Percentiles rank a stretch among this genome's conserved stretches.
These are phyloP conservation scores for Prunus campanulata DNA, from an alignment of 306 rosid species.

Conservation along the genomic window DNA sequence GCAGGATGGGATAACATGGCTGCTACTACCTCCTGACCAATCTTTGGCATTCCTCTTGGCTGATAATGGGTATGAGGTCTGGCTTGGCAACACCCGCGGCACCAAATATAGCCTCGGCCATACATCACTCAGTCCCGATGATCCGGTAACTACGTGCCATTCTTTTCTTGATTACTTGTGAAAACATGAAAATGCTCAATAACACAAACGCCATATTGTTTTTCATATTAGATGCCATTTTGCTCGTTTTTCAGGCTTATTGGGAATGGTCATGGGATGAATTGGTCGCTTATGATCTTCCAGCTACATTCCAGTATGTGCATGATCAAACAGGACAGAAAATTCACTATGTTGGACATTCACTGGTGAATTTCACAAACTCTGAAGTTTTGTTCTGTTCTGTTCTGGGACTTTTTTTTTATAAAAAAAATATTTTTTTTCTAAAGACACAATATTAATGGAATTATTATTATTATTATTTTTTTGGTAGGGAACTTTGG, in stretches of 20 bases:
- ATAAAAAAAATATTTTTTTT: no score
- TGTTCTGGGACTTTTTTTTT: not conserved
- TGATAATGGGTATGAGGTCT: conserved; percentile 23
- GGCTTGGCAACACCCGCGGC: conserved; percentile 28
- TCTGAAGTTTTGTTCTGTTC: not conserved
- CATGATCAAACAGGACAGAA: conserved; percentile 70
- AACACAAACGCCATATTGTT: not conserved
- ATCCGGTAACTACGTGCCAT: not conserved
- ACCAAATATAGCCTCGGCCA: conserved; percentile 25
- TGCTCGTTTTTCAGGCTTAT: conserved; percentile 41
- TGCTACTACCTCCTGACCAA: conserved; percentile 23
- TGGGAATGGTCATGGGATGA: conserved; percentile 99
- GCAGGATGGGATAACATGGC: conserved; percentile 57
- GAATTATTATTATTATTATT: not conserved
- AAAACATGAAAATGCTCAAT: not conserved
- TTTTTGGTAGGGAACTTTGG: conserved; percentile 72
- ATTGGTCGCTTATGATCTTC: conserved; percentile 82
- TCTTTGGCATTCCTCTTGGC: conserved; percentile 27
- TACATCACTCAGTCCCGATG: conserved; percentile 19
- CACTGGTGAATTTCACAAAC: conserved; percentile 53
- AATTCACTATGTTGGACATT: conserved; percentile 86
- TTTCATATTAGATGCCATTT: not conserved
- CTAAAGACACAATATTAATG: no score
- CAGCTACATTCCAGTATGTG: conserved; percentile 75
- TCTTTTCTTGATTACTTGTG: not conserved